Evolutionary conservation across 345 rosid genomes (phyloP).

Genomic region (Sapria himalayana): DNA sequence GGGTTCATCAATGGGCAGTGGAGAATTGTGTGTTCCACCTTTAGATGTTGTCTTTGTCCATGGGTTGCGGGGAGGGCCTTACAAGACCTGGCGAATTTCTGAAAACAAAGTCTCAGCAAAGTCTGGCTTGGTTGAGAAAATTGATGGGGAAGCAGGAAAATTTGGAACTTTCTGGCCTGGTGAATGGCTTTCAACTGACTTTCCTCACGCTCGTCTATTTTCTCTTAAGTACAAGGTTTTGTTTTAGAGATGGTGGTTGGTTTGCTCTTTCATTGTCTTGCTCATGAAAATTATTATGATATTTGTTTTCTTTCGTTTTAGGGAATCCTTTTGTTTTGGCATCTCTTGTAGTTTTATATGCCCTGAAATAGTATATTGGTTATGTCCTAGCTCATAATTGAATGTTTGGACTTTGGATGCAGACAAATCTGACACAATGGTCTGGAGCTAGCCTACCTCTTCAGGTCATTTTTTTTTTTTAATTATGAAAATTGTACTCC

Average conservation of each 20-base stretch:
- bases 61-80: conserved; percentile 93
- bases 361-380: conserved; percentile 3
- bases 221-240: conserved; percentile 85
- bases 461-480: conserved; percentile 31
- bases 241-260: conserved; percentile 10
- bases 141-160: conserved; percentile 98
- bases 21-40: conserved; percentile 25
- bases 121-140: conserved; percentile 88
- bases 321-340: not conserved
- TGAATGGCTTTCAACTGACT: conserved; percentile 86
- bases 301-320: conserved; percentile 1
- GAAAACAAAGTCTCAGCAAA: conserved; percentile 78
- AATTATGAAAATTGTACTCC: too few relatives aligned
- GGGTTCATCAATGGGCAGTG: conserved; percentile 13
- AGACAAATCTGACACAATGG: conserved; percentile 90
- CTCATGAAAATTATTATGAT: not conserved
- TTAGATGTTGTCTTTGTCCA: conserved; percentile 85
- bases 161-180: conserved; percentile 93
- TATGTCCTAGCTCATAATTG: conserved; percentile 3
- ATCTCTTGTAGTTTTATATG: not conserved
- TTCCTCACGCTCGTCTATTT: conserved; percentile 76
- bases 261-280: not conserved
- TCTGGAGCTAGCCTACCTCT: conserved; percentile 93
- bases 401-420: conserved; percentile 17
- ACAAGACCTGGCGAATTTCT: conserved; percentile 79